Percentiles rank a stretch among this genome's conserved stretches.
These are phyloP conservation scores for Tulasnella sp. DNA, from an alignment of 768 basidiomycete species.

Conservation along the genomic window DNA sequence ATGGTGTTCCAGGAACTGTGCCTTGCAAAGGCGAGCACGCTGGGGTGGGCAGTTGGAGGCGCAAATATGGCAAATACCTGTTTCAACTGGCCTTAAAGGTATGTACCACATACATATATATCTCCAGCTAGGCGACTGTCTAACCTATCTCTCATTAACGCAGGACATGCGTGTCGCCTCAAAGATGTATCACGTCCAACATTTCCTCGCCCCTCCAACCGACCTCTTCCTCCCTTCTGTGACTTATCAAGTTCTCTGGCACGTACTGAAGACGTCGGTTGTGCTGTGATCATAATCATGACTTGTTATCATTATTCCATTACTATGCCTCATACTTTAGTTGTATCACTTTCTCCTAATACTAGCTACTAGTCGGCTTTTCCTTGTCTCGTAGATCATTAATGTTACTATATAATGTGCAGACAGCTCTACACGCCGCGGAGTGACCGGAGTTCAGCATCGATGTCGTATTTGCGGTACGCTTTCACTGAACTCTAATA, in stretches of 20 bases:
- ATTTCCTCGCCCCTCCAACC: constrained; percentile 1
- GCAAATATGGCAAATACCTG: constrained; percentile 9
- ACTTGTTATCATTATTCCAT: too few species aligned
- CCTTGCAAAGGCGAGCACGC: constrained; percentile 4
- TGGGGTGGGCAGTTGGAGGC: background rate
- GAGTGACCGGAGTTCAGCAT: too few species aligned
- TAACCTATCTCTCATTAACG: background rate
- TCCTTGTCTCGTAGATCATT: too few species aligned
- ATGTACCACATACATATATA: background rate
- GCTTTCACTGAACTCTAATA: too few species aligned
- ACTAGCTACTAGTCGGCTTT: too few species aligned
- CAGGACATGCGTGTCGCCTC: constrained; percentile 11
- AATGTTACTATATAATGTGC: too few species aligned
- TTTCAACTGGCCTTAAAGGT: constrained; percentile 2
- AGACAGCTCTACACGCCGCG: too few species aligned
- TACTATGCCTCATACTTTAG: too few species aligned
- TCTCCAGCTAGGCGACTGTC: background rate
- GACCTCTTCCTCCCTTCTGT: constrained; percentile 8
- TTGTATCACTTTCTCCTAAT: too few species aligned
- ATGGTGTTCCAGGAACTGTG: background rate
- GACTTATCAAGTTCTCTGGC: background rate
- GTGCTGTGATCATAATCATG: too few species aligned
- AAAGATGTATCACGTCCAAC: background rate
- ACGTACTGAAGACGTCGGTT: too few species aligned
- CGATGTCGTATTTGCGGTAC: too few species aligned